These are phyloP conservation scores for Suillus placidus DNA, from an alignment of 768 basidiomycete species.

Conservation along the genomic window DNA sequence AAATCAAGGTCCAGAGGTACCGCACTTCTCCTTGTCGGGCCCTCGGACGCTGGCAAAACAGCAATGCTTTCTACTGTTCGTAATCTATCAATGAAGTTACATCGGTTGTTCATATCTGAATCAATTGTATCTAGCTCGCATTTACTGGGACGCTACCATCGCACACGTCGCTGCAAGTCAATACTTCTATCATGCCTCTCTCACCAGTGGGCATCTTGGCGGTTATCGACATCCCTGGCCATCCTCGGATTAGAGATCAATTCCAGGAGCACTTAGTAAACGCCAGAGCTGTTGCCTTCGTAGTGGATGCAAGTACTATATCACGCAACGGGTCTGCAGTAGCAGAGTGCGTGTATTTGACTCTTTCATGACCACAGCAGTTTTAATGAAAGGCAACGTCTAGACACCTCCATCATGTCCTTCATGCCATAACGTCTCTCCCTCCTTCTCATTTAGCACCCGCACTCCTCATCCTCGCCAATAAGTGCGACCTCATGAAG, in stretches of 20 bases:
- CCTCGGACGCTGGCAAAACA: slow-evolving; percentile 81
- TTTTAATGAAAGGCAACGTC: slow-evolving; percentile 9
- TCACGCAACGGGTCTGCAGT: slow-evolving; percentile 75
- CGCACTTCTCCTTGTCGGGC: slow-evolving; percentile 74
- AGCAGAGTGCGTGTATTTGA: slow-evolving; percentile 66
- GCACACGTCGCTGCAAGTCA: slow-evolving; percentile 78
- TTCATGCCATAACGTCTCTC: slow-evolving; percentile 70
- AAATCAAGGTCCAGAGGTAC: slow-evolving; percentile 54
- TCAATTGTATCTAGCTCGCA: slow-evolving; percentile 50
- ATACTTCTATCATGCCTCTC: slow-evolving; percentile 52
- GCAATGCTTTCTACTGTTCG: slow-evolving; percentile 71
- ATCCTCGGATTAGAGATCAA: slow-evolving; percentile 76
- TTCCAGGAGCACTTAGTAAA: slow-evolving; percentile 65
- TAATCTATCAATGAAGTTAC: slow-evolving; percentile 17
- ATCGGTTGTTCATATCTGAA: slow-evolving; percentile 13
- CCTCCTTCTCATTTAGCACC: slow-evolving; percentile 71
- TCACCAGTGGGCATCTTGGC: slow-evolving; percentile 47
- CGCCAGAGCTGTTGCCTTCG: slow-evolving; percentile 71
- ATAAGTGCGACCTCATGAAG: slow-evolving; percentile 77
- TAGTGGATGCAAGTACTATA: slow-evolving; percentile 77
- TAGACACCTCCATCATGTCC: slow-evolving; percentile 74
- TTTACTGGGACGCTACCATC: slow-evolving; percentile 67
- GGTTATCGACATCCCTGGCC: slow-evolving; percentile 81
- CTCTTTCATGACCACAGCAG: background rate
- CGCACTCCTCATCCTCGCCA: slow-evolving; percentile 66